Evolutionary conservation across 1,284 basidiomycete genomes (phyloP).

Genomic region (Irpex rosettiformis): DNA sequence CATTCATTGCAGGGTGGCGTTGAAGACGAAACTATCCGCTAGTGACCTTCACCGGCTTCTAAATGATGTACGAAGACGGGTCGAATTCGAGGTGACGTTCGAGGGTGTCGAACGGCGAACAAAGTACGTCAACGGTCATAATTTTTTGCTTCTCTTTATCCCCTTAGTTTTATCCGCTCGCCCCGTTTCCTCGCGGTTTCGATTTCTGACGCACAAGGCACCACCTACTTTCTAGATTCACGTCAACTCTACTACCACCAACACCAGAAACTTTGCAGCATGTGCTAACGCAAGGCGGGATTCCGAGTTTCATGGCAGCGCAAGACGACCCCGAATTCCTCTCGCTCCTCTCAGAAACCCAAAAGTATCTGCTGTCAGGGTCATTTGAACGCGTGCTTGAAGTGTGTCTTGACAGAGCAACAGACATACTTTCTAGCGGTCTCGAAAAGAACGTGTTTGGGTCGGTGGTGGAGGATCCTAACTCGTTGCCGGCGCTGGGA

Average conservation of each 20-base stretch:
- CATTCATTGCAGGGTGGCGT: slow-evolving; percentile 58
- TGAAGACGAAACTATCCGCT: slow-evolving; percentile 70
- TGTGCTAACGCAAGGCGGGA: slow-evolving; percentile 65
- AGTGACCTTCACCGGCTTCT: slow-evolving; percentile 69
- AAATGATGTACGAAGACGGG: slow-evolving; percentile 64
- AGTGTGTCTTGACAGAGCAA: slow-evolving; percentile 65
- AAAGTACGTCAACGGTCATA: slow-evolving; percentile 36
- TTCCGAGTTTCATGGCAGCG: slow-evolving; percentile 26
- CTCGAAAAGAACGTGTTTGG: slow-evolving; percentile 56
- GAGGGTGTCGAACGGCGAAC: slow-evolving; percentile 56
- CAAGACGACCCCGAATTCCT: slow-evolving; percentile 51
- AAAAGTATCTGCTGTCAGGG: slow-evolving; percentile 55
- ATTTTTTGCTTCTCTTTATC: slow-evolving; percentile 7
- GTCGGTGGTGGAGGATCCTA: slow-evolving; percentile 20
- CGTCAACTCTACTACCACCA: slow-evolving; percentile 70
- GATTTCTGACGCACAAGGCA: slow-evolving; percentile 2
- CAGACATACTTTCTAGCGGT: slow-evolving; percentile 49
- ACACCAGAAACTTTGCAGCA: slow-evolving; percentile 66
- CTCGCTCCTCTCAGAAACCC: slow-evolving; percentile 67
- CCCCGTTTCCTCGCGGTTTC: too few species aligned
- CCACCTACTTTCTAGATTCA: slow-evolving; percentile 45
- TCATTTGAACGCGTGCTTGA: slow-evolving; percentile 72
- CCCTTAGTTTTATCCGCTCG: too few species aligned
- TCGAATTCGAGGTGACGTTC: slow-evolving; percentile 70
- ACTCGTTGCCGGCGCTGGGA: slow-evolving; percentile 10